Conservation (phyloP, 1,139 yeast genomes). For the Diutina sp. region DNA sequence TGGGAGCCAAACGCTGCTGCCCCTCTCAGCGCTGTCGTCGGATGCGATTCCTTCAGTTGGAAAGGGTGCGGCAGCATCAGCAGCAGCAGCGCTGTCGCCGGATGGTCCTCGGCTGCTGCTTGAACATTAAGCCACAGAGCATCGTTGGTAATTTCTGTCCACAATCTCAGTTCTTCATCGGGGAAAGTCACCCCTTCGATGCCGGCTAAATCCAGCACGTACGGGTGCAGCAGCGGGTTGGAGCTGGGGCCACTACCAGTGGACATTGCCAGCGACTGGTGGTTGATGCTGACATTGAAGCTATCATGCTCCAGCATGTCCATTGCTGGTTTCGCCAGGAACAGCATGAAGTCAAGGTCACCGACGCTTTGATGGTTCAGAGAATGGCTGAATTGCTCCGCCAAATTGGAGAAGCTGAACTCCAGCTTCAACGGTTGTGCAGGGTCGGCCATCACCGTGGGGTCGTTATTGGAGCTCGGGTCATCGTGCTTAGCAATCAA, state of each 20-base stretch:
- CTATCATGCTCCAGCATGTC: neutral
- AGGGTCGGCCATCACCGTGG: neutral
- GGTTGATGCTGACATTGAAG: neutral
- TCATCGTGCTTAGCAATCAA: slow-evolving; percentile 48
- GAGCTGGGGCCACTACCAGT: neutral
- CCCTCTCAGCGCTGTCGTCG: neutral
- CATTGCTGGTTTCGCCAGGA: neutral
- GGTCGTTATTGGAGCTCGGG: neutral
- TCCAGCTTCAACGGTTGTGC: neutral
- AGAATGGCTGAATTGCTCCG: neutral
- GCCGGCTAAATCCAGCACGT: slow-evolving; percentile 18
- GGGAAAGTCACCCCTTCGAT: slow-evolving; percentile 32
- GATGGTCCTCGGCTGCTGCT: neutral
- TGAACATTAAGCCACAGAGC: slow-evolving; percentile 49
- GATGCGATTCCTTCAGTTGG: slow-evolving; percentile 2
- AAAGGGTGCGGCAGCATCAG: neutral
- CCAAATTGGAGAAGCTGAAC: neutral
- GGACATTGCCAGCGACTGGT: neutral
- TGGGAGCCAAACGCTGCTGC: slow-evolving; percentile 4
- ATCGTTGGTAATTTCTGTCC: slow-evolving; percentile 65
- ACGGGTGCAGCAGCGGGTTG: neutral
- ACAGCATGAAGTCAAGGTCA: neutral
- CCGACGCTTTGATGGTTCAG: neutral
- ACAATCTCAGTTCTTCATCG: slow-evolving; percentile 47
- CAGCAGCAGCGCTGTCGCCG: neutral